A percentile compares a stretch with the other conserved stretches of the same genome.
Conservation (phyloP, 2,329 filamentous ascomycete species). For the Aspergillus piperis region DNA sequence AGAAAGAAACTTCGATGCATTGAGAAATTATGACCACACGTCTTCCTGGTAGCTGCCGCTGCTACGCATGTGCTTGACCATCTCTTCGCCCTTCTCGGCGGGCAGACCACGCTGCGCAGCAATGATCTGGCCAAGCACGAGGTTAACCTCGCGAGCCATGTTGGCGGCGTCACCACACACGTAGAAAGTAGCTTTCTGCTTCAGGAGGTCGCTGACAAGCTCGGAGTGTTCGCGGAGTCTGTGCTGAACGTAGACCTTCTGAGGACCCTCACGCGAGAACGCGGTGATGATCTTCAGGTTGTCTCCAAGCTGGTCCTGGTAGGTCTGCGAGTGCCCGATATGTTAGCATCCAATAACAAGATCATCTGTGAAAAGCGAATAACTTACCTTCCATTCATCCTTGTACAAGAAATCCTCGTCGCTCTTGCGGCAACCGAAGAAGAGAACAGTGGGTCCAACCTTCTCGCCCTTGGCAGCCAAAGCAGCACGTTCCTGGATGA, state of each 20-base stretch:
- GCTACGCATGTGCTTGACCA: conserved; percentile 95
- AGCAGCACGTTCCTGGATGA: conserved; percentile 89
- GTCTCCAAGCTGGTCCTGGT: conserved; percentile 79
- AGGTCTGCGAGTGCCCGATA: conserved; percentile 60
- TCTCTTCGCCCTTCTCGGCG: conserved; percentile 86
- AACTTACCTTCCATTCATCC: conserved; percentile 85
- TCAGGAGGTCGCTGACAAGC: conserved; percentile 82
- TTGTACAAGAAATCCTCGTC: conserved; percentile 92
- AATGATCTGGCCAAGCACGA: conserved; percentile 83
- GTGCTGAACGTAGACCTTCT: conserved; percentile 98
- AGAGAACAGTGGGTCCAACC: conserved; percentile 84
- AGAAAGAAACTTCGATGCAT: conserved; percentile 16
- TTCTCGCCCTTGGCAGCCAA: conserved; percentile 76
- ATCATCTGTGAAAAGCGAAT: not conserved
- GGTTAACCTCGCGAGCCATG: conserved; percentile 93
- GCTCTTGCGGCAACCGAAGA: conserved; percentile 89
- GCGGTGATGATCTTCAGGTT: conserved; percentile 88
- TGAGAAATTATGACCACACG: conserved; percentile 60
- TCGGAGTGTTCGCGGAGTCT: conserved; percentile 78
- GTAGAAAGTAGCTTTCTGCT: conserved; percentile 89
- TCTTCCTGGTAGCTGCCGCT: conserved; percentile 94
- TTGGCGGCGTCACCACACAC: conserved; percentile 97
- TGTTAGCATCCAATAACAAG: conserved; percentile 24
- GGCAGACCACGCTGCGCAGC: conserved; percentile 78
- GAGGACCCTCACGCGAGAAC: conserved; percentile 82